These are phyloP conservation scores for Salicornia ramosissima DNA, from an alignment of 148 eudicot genomes.

Conservation along the genomic window DNA sequence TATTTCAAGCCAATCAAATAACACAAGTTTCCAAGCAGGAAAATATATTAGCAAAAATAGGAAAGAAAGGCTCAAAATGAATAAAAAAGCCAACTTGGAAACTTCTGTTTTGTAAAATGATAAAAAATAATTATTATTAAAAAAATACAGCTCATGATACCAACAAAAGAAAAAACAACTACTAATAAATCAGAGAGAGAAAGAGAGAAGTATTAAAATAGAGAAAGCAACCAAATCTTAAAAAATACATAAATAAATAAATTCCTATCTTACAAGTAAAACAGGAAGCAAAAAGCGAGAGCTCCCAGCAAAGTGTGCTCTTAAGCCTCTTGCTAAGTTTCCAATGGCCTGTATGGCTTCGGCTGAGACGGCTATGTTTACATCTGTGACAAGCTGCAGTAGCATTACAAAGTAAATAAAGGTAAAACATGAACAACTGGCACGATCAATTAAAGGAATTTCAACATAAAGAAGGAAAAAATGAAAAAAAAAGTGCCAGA, in stretches of 20 bases:
- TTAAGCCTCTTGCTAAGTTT: conserved; percentile 85
- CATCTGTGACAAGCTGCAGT: conserved; percentile 85
- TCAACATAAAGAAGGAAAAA: background rate
- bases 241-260: background rate
- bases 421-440: background rate
- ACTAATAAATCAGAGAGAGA: too few relatives aligned
- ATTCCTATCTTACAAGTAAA: conserved; percentile 59
- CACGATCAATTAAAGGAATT: background rate
- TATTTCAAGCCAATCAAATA: background rate
- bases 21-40: background rate
- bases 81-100: too few relatives aligned
- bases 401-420: conserved; percentile 10
- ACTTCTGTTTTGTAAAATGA: too few relatives aligned
- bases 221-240: too few relatives aligned
- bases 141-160: too few relatives aligned
- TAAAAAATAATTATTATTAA: too few relatives aligned
- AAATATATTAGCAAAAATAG: background rate
- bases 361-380: conserved; percentile 91
- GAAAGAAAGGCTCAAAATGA: too few relatives aligned
- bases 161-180: too few relatives aligned
- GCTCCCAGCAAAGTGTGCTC: conserved; percentile 79
- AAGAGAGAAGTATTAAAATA: too few relatives aligned
- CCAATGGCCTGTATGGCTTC: conserved; percentile 98
- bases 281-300: conserved; percentile 87
- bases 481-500: background rate